phyloP scores from a whole-genome alignment of 2,329 filamentous ascomycete species.

The Colletotrichum destructivum region DNA sequence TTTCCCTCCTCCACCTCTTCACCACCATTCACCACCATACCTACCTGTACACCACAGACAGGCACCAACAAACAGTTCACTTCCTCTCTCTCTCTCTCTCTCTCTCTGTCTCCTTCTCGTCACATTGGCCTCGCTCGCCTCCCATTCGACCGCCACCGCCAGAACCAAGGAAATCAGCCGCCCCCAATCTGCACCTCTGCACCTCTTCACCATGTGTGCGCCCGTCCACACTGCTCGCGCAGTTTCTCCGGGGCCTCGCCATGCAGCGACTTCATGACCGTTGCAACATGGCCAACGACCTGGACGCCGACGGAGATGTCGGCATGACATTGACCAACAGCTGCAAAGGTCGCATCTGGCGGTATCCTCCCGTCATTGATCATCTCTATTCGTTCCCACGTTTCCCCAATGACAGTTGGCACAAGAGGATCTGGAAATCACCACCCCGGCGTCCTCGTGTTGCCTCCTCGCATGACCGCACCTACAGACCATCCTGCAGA shows the following conservation, averaged over 20 bases:
- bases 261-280: constrained; percentile 13
- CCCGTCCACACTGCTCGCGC: constrained; percentile 5
- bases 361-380: neutral
- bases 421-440: neutral
- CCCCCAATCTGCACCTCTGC: constrained; percentile 31
- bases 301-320: no score
- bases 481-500: constrained; percentile 21
- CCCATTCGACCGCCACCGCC: constrained; percentile 33
- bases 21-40: neutral
- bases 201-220: constrained; percentile 25
- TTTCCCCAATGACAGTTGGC: constrained; percentile 17
- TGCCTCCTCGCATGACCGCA: constrained; percentile 4
- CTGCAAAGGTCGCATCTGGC: neutral
- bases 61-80: neutral
- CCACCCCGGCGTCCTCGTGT: constrained; percentile 3
- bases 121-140: constrained; percentile 22
- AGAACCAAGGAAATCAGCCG: constrained; percentile 19
- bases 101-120: constrained; percentile 30
- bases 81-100: constrained; percentile 19
- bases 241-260: constrained; percentile 28
- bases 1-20: constrained; percentile 10
- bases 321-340: neutral
- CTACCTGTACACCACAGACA: constrained; percentile 1
- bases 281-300: neutral
- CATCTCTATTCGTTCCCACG: constrained; percentile 4